Percentiles rank a stretch among this genome's conserved stretches.
phyloP scores from a whole-genome alignment of 2,329 filamentous ascomycete species.

The Proliferodiscus dingleyae region DNA sequence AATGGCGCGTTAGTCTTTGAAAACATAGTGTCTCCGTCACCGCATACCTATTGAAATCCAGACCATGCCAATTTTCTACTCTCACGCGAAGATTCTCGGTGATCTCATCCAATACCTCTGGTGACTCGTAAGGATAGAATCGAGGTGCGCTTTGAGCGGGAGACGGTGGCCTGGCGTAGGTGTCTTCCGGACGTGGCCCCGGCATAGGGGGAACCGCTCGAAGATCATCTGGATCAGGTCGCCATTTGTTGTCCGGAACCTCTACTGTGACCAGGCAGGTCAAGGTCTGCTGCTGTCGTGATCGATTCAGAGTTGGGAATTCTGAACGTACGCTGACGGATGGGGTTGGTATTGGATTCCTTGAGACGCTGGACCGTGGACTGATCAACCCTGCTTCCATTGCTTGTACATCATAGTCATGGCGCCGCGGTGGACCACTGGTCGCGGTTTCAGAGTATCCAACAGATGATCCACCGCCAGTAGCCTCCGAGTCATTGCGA shows the following conservation, averaged over 20 bases:
- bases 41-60: constrained; percentile 75
- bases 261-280: constrained; percentile 94
- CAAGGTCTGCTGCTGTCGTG: constrained; percentile 88
- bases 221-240: constrained; percentile 76
- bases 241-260: constrained; percentile 89
- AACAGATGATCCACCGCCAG: constrained; percentile 62
- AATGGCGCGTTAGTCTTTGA: constrained; percentile 27
- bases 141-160: constrained; percentile 47
- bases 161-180: constrained; percentile 53
- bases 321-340: constrained; percentile 94
- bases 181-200: constrained; percentile 45
- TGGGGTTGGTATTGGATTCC: constrained; percentile 85
- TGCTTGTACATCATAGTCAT: constrained; percentile 93
- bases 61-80: constrained; percentile 98
- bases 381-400: constrained; percentile 84
- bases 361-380: constrained; percentile 61
- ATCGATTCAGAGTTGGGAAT: constrained; percentile 89
- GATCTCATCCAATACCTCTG: constrained; percentile 74
- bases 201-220: constrained; percentile 45
- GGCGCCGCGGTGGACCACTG: constrained; percentile 63
- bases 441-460: constrained; percentile 76
- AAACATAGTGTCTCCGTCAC: not conserved
- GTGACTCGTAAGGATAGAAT: constrained; percentile 68
- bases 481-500: constrained; percentile 75
- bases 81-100: constrained; percentile 78